These are phyloP conservation scores for Strigomonas galati DNA, from an alignment of 208 protist genomes.

Conservation along the genomic window DNA sequence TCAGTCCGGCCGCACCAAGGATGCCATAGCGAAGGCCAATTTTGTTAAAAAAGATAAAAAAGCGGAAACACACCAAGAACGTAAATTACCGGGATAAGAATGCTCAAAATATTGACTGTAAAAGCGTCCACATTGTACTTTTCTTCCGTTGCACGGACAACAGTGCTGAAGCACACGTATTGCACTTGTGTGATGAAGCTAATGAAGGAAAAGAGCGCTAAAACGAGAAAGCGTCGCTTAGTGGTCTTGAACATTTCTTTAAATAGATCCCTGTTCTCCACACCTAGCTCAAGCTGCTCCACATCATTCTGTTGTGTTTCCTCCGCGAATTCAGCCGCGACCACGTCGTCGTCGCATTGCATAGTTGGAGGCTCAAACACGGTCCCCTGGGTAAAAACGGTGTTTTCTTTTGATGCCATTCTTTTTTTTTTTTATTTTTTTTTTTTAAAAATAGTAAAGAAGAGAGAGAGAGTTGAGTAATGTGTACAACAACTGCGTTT, in stretches of 20 bases:
- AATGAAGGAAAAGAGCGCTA: constrained; percentile 27
- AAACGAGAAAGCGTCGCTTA: constrained; percentile 29
- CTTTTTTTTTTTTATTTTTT: constrained; percentile 4
- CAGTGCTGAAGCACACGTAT: constrained; percentile 41
- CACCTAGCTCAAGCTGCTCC: not conserved
- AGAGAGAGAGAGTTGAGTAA: not conserved
- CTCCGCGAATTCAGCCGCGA: not conserved
- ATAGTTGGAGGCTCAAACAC: not conserved
- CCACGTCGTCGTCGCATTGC: not conserved
- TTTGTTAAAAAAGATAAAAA: constrained; percentile 39
- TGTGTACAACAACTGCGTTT: not conserved
- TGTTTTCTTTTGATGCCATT: not conserved
- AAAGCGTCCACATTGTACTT: constrained; percentile 32
- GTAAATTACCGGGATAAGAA: constrained; percentile 40
- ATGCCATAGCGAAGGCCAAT: constrained; percentile 46
- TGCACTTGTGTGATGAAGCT: constrained; percentile 48
- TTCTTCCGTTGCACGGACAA: constrained; percentile 32
- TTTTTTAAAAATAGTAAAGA: not conserved
- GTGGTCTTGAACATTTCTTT: constrained; percentile 18
- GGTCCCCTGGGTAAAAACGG: not conserved
- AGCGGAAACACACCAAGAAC: constrained; percentile 32
- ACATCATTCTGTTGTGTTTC: not conserved
- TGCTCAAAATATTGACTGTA: constrained; percentile 36
- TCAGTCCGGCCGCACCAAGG: constrained; percentile 24
- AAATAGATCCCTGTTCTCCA: not conserved